Base-by-base conservation (phyloP, 495 filamentous ascomycete genomes). In the Aspergillus panamensis region DNA sequence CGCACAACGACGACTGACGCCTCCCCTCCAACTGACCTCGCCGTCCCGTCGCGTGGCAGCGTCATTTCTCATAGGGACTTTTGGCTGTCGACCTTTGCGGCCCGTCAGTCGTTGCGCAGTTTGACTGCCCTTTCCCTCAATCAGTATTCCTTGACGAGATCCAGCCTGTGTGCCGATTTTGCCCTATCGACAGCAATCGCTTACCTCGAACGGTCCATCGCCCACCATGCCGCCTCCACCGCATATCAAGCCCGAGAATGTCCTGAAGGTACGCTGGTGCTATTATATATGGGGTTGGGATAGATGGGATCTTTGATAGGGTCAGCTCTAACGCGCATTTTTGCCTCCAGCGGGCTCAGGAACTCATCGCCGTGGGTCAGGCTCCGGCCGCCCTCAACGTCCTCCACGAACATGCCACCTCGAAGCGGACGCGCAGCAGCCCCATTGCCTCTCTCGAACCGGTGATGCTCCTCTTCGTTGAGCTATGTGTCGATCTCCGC, bases 321-420 rank as follows among this genome's bases (percentile, higher is more conserved):
- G 19, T 35, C 29, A 10, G 29, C 20, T 44, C 29, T 50, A 53
- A 60, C 35, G 33, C 21, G 48, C 16, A 29, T 51, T 43, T 59
- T 33, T 9, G 37, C 42, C 50, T 55, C 29, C 8, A 89, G 85
- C 84, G 94, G 68, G 94, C 93, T 51, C 91, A 96, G 77, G 94
- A 98, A 81, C 91, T 98, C 72, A 95, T 97, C 78, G 94, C 91
- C 65, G 94, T 98, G 67, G 88, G 89, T 73, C 95, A 97, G 83
- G 80, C 89, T 64, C 82, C 87, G 62, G 93, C 94, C 70, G 95
- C 95, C 68, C 80, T 97, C 63, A 91, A 87, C 63, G 87, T 97
- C 62, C 88, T 98, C 49, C 95, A 98, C 81, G 94, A 98, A 82
- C 94, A 98, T 88, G 91, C 96, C 77, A 95, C 91, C 63, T 96